Evolutionary conservation across 805 yeast genomes (phyloP).

Genomic region (Lipomyces yamadae): DNA sequence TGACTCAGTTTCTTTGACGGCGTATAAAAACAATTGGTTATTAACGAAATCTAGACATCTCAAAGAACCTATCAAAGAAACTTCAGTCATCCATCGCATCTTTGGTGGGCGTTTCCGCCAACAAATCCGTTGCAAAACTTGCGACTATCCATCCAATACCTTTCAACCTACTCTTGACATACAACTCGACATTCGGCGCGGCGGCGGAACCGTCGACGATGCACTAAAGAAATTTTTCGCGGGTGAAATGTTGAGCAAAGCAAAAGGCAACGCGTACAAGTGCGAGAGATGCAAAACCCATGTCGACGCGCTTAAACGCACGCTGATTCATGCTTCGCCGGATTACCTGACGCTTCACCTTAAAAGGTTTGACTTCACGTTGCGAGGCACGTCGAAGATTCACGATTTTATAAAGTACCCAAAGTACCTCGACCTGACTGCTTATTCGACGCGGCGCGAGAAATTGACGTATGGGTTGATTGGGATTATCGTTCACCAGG

Average conservation of each 20-base stretch:
- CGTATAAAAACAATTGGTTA: neutral
- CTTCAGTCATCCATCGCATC: conserved; percentile 84
- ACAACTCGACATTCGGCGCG: conserved; percentile 71
- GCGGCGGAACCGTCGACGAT: conserved; percentile 59
- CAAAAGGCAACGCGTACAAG: conserved; percentile 75
- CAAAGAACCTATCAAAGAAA: conserved; percentile 41
- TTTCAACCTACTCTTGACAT: conserved; percentile 93
- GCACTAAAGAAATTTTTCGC: conserved; percentile 82
- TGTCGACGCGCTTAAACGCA: conserved; percentile 77
- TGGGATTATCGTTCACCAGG: conserved; percentile 91
- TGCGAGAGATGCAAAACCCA: conserved; percentile 84
- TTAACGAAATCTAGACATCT: conserved; percentile 15
- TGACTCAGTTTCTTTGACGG: neutral
- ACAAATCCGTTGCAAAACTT: conserved; percentile 77
- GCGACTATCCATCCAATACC: conserved; percentile 83
- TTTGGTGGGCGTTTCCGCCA: conserved; percentile 92
- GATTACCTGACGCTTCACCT: conserved; percentile 86
- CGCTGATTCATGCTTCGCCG: conserved; percentile 79
- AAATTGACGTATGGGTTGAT: conserved; percentile 64
- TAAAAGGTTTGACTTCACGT: conserved; percentile 88
- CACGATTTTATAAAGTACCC: conserved; percentile 86
- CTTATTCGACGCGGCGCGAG: conserved; percentile 49
- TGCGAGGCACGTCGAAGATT: conserved; percentile 70
- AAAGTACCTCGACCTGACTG: conserved; percentile 70
- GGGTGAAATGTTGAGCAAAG: conserved; percentile 67